These are phyloP conservation scores for Strobilomyces echinocephalus DNA, from an alignment of 768 basidiomycete genomes.

Conservation along the genomic window DNA sequence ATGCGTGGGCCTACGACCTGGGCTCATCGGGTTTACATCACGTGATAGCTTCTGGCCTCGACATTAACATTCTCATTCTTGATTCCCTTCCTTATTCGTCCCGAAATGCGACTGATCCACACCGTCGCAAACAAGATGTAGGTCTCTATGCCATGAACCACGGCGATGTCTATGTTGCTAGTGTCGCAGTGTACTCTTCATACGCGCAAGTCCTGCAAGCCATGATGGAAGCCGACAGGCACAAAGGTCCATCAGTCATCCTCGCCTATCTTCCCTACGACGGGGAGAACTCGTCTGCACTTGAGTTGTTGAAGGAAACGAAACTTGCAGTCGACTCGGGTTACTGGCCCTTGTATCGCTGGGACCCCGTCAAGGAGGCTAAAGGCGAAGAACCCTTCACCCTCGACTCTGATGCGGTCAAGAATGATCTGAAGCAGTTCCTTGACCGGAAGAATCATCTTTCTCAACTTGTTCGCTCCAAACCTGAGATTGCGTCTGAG, in stretches of 20 bases:
- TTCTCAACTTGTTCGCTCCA: conserved; percentile 82
- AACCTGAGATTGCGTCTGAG: conserved; percentile 75
- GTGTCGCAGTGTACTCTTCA: conserved; percentile 92
- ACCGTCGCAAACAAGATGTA: conserved; percentile 89
- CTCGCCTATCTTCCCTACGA: conserved; percentile 92
- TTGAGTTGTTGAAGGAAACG: conserved; percentile 94
- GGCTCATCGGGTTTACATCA: conserved; percentile 95
- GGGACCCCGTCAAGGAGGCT: conserved; percentile 85
- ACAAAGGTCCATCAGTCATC: conserved; percentile 85
- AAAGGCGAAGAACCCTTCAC: conserved; percentile 79
- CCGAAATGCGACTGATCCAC: conserved; percentile 62
- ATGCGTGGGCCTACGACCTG: conserved; percentile 97
- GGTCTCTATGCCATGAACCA: conserved; percentile 99
- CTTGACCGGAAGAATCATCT: conserved; percentile 96
- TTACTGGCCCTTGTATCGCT: conserved; percentile 97
- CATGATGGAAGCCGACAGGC: conserved; percentile 84
- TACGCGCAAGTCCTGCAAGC: conserved; percentile 93
- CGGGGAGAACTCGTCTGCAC: conserved; percentile 67
- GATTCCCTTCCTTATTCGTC: conserved; percentile 88
- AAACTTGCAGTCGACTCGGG: conserved; percentile 94
- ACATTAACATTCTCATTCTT: conserved; percentile 93
- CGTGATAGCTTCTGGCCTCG: conserved; percentile 81
- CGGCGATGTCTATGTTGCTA: conserved; percentile 94
- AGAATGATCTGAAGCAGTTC: conserved; percentile 90
- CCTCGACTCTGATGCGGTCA: conserved; percentile 90